Conservation (phyloP, 805 yeast species). For the Ogataea haglerorum region DNA sequence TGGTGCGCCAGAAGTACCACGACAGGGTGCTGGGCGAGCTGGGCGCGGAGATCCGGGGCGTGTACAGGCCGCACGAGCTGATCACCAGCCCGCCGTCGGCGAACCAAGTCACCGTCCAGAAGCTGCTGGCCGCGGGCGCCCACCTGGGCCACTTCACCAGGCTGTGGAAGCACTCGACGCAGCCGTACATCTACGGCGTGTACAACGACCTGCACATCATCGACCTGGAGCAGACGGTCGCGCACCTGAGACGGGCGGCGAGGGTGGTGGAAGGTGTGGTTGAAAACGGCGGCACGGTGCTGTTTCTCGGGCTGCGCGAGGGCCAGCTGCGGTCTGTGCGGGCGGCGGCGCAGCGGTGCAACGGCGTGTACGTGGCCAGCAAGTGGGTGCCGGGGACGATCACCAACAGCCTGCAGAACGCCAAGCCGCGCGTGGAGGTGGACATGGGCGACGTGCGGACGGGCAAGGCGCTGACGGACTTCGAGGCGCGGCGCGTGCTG, state of each 20-base stretch:
- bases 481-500: conserved; percentile 51
- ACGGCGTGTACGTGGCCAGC: conserved; percentile 76
- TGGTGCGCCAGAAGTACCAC: conserved; percentile 68
- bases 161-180: conserved; percentile 74
- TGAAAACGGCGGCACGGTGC: conserved; percentile 72
- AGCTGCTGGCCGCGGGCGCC: conserved; percentile 85
- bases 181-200: conserved; percentile 82
- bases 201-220: conserved; percentile 90
- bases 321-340: conserved; percentile 74
- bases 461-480: conserved; percentile 49
- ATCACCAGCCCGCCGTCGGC: conserved; percentile 55
- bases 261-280: conserved; percentile 81
- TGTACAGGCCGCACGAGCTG: conserved; percentile 69
- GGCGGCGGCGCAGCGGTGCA: conserved; percentile 71
- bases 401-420: conserved; percentile 66
- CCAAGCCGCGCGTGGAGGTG: conserved; percentile 68
- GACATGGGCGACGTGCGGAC: conserved; percentile 72
- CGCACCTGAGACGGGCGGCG: conserved; percentile 75
- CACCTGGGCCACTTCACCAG: conserved; percentile 91
- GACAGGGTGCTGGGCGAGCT: conserved; percentile 48
- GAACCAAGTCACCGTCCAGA: conserved; percentile 59
- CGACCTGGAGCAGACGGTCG: conserved; percentile 80
- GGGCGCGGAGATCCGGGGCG: conserved; percentile 63
- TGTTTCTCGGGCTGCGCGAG: conserved; percentile 80
- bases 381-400: conserved; percentile 96